Evolutionary conservation across 2,329 filamentous ascomycete genomes (phyloP).

Genomic region (Sarocladium brachiariae): DNA sequence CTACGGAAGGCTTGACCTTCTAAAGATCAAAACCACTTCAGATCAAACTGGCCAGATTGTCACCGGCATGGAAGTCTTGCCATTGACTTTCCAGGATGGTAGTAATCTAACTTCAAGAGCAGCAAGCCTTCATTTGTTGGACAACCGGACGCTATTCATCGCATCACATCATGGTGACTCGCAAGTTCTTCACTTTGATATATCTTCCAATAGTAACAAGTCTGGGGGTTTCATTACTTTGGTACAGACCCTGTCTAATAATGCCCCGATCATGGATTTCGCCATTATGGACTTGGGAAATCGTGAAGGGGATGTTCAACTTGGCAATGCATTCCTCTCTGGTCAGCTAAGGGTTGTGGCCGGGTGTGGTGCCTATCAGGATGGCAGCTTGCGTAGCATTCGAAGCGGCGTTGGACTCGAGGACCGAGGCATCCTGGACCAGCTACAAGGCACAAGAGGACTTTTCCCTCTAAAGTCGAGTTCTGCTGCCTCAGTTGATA

Average conservation of each 20-base stretch:
- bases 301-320: conserved; percentile 65
- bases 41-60: conserved; percentile 61
- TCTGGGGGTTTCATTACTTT: conserved; percentile 45
- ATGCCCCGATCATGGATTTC: conserved; percentile 89
- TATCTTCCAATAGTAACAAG: not conserved
- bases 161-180: conserved; percentile 92
- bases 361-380: conserved; percentile 82
- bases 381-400: conserved; percentile 83
- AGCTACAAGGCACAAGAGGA: conserved; percentile 66
- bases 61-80: conserved; percentile 61
- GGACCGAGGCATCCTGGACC: conserved; percentile 73
- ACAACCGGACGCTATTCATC: conserved; percentile 67
- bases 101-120: conserved; percentile 59
- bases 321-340: conserved; percentile 84
- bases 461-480: conserved; percentile 61
- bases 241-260: conserved; percentile 65
- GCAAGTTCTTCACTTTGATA: conserved; percentile 55
- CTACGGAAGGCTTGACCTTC: conserved; percentile 77
- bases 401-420: conserved; percentile 90
- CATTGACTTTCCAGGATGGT: conserved; percentile 23
- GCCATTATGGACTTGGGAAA: conserved; percentile 95
- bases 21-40: conserved; percentile 67
- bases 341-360: conserved; percentile 91
- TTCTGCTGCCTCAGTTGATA: conserved; percentile 51
- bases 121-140: conserved; percentile 71